These are phyloP conservation scores for Naegleria lovaniensis DNA, from an alignment of 208 protist species.

Conservation along the genomic window DNA sequence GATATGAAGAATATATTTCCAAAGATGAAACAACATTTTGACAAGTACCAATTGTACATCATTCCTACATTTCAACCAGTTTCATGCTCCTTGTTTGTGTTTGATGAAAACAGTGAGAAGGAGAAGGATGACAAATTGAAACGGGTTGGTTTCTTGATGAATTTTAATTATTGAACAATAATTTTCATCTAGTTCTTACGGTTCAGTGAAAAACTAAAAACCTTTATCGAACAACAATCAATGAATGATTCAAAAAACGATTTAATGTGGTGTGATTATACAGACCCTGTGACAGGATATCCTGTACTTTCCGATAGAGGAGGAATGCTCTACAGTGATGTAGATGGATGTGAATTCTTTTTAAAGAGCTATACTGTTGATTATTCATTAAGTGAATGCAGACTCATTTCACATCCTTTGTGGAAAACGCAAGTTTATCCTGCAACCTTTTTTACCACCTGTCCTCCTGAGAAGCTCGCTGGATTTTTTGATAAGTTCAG, in stretches of 20 bases:
- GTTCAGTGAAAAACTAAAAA: background rate
- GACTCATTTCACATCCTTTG: background rate
- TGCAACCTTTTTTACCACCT: background rate
- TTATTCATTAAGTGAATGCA: background rate
- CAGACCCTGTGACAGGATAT: conserved; percentile 15
- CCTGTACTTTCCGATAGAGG: background rate
- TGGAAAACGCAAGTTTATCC: conserved; percentile 21
- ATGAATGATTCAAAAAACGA: no score
- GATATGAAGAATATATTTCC: background rate
- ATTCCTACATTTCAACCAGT: background rate
- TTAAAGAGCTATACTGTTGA: conserved; percentile 15
- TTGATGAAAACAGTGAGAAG: background rate
- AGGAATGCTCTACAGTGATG: conserved; percentile 9
- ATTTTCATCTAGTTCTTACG: background rate
- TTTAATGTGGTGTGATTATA: conserved; percentile 10
- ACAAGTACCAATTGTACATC: background rate
- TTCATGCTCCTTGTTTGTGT: background rate
- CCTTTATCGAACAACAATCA: background rate
- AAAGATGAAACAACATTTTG: background rate
- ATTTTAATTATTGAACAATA: background rate
- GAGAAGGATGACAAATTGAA: background rate
- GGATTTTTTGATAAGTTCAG: background rate
- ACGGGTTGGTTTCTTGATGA: background rate
- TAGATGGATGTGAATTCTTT: conserved; percentile 19
- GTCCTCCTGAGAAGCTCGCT: background rate